Evolutionary conservation across 1,139 yeast species (phyloP), one percentile per base, ranked within the genome.

Genomic region (Hansenula lynferdii): DNA sequence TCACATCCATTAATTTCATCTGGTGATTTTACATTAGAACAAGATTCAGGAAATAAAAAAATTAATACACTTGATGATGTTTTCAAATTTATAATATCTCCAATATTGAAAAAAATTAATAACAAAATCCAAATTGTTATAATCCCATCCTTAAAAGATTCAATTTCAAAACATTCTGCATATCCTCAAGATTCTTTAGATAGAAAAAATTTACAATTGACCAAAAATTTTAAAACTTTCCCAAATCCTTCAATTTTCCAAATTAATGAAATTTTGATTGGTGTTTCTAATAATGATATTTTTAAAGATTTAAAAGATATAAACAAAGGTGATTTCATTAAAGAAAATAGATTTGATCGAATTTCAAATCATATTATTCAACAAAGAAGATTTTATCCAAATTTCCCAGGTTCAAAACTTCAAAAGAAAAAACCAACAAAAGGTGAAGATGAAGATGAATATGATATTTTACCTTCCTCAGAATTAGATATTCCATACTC

Each of bases 161-260:
- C 80, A 0, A 60, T 70, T 16, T 66, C 81, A 1, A 77, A 75
- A 39, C 97, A 89, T 58, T 77, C 92, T 6, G 85, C 96, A 9
- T 92, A 84, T 55, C 98, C 98, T 1, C 97, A 90, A 57, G 85
- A 83, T 47, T 68, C 89, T 1, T 72, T 87, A 40, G 86, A 82
- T 53, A 67, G 87, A 44, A 80, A 78, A 49, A 50, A 55, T 12
- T 64, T 85, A 28, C 81, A 77, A 2, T 65, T 89, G 32, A 83
- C 89, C 4, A 84, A 84, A 52, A 80, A 85, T 55, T 71, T 86
- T 57, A 79, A 77, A 50, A 75, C 85, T 38, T 77, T 85, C 53
- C 87, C 97, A 3, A 89, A 92, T 55, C 98, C 98, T 5, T 75
- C 87, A 3, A 75, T 86, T 20, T 85, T 92, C 56, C 80, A 85